Percentiles rank a stretch among this genome's conserved stretches.
These are phyloP conservation scores for Stagonosporopsis vannaccii DNA, from an alignment of 2,329 filamentous ascomycete species.

Conservation along the genomic window DNA sequence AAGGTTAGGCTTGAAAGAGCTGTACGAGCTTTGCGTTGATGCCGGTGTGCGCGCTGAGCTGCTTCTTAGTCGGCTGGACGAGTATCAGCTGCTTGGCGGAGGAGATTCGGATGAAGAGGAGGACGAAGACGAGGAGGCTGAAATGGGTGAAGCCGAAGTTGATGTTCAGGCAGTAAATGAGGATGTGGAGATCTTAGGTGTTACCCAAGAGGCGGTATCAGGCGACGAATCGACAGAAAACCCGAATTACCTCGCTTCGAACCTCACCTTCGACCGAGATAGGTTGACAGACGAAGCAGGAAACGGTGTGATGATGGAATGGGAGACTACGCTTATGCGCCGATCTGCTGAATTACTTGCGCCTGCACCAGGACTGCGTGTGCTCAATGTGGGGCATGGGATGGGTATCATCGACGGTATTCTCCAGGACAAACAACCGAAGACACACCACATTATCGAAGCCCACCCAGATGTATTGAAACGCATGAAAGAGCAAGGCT, in stretches of 20 bases:
- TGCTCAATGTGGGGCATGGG: constrained; percentile 60
- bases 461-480: constrained; percentile 59
- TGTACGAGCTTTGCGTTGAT: constrained; percentile 86
- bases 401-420: constrained; percentile 61
- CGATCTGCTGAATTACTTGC: constrained; percentile 54
- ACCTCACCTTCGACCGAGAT: constrained; percentile 57
- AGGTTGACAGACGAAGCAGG: constrained; percentile 57
- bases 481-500: constrained; percentile 56
- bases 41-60: constrained; percentile 91
- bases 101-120: constrained; percentile 60
- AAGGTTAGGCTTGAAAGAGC: constrained; percentile 68
- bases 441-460: constrained; percentile 59
- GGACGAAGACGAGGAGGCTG: constrained; percentile 58
- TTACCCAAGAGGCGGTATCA: constrained; percentile 31
- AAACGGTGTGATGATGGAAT: constrained; percentile 63
- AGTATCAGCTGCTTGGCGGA: constrained; percentile 76
- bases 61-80: constrained; percentile 80
- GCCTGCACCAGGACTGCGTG: constrained; percentile 50
- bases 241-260: constrained; percentile 57
- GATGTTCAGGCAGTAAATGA: constrained; percentile 12
- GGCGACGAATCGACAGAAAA: constrained; percentile 51
- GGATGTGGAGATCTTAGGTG: constrained; percentile 36
- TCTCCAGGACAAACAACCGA: constrained; percentile 54
- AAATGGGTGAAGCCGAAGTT: constrained; percentile 40
- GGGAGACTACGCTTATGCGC: constrained; percentile 60